Evolutionary conservation across 2,329 filamentous ascomycete species (phyloP), one percentile per base, ranked within the genome.

Genomic region (Triangularia verruculosa): DNA sequence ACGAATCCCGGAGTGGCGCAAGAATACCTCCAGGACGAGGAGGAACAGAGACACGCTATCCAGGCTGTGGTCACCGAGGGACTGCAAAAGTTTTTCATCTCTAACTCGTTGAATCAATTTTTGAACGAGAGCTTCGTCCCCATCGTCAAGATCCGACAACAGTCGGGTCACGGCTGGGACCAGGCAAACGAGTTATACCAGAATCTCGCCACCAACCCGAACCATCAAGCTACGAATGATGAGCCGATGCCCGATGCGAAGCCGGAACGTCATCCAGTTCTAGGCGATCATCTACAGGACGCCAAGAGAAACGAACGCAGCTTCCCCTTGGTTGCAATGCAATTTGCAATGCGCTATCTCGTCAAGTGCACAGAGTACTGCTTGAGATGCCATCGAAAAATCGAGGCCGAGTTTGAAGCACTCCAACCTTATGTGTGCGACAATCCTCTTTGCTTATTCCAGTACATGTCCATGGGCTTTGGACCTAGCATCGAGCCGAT

Each of bases 401-500:
- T 91, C 34, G 75, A 84, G 1, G 82, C 81, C 1, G 83, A 85
- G 0, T 87, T 94, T 39, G 86, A 89, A 70, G 86, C 89, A 1
- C 79, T 93, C 64, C 92, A 91, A 69, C 90, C 90, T 2, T 92
- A 90, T 65, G 92, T 97, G 53, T 97, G 93, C 76, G 85, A 85
- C 22, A 83, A 85, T 12, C 80, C 83, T 1, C 80, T 97, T 2
- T 97, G 93, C 71, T 79, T 96, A 3, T 96, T 91, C 71, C 93
- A 97, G 72, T 96, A 95, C 77, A 90, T 96, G 82, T 82, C 85
- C 15, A 80, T 96, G n/a, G 92, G 92, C 0, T 89, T 97, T 71
- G 93, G 93, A 0, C 90, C 91, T 1, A 92, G 87, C 70, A 86
- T 96, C 62, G 93, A 97, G 73, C 87, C 93, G 72, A 92, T 97